A percentile compares a stretch with the other conserved stretches of the same genome.
Conservation (phyloP, 208 protist species). For the Blastocrithidia nonstop region DNA sequence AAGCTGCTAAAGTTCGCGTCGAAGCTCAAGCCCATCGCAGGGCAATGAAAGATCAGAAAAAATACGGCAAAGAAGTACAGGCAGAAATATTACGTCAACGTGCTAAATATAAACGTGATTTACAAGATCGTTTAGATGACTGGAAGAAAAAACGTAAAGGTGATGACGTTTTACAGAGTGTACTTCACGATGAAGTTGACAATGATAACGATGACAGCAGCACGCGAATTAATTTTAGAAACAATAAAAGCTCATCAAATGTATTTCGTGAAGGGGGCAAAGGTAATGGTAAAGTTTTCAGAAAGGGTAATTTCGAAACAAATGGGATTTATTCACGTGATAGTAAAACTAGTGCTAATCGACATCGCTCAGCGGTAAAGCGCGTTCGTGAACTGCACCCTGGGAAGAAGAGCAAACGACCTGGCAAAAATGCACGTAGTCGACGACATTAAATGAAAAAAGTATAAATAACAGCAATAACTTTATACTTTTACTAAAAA, state of each 20-base stretch:
- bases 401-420: slow-evolving; percentile 50
- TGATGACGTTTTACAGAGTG: slow-evolving; percentile 42
- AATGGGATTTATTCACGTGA: neutral
- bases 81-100: slow-evolving; percentile 86
- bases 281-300: too few relatives aligned
- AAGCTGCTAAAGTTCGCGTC: slow-evolving; percentile 63
- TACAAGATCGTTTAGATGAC: slow-evolving; percentile 67
- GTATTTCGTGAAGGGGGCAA: too few relatives aligned
- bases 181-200: slow-evolving; percentile 44
- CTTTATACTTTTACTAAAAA: too few relatives aligned
- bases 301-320: too few relatives aligned
- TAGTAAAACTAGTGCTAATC: neutral
- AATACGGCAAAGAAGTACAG: slow-evolving; percentile 92
- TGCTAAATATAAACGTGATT: slow-evolving; percentile 88
- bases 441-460: slow-evolving; percentile 8
- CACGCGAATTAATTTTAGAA: slow-evolving; percentile 7
- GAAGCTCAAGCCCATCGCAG: slow-evolving; percentile 70
- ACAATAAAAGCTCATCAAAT: too few relatives aligned
- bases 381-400: slow-evolving; percentile 37
- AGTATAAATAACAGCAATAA: neutral
- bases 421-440: slow-evolving; percentile 75
- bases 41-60: slow-evolving; percentile 89
- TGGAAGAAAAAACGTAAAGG: slow-evolving; percentile 78
- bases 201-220: slow-evolving; percentile 3
- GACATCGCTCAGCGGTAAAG: slow-evolving; percentile 2